Evolutionary conservation across 2,329 filamentous ascomycete genomes (phyloP).

Genomic region (Beauveria scarabaeidicola): DNA sequence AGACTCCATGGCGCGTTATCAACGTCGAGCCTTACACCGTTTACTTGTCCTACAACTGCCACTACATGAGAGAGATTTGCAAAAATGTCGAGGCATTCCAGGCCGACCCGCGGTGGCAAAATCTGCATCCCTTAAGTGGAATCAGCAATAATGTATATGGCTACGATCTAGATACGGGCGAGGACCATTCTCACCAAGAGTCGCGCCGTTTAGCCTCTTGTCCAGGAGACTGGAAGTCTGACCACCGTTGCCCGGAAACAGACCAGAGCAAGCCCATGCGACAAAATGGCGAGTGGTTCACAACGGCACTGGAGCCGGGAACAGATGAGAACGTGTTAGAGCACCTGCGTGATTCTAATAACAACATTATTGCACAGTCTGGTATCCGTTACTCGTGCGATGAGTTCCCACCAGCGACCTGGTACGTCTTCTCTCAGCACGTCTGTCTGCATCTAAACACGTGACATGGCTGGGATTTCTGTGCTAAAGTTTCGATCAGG

Average conservation of each 20-base stretch:
- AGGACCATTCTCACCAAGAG: neutral
- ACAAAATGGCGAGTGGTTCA: conserved; percentile 15
- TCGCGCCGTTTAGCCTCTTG: conserved; percentile 8
- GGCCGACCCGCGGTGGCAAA: neutral
- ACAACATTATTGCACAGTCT: neutral
- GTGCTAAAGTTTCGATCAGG: neutral
- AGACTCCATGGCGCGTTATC: neutral
- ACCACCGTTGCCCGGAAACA: conserved; percentile 10
- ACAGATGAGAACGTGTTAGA: neutral
- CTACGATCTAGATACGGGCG: conserved; percentile 9
- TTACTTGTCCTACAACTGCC: conserved; percentile 17
- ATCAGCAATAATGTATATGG: neutral
- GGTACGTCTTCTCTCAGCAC: neutral
- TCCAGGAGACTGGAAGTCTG: conserved; percentile 8
- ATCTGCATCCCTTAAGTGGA: neutral
- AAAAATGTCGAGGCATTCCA: conserved; percentile 15
- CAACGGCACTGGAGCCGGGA: conserved; percentile 12
- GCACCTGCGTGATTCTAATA: neutral
- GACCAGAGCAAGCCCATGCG: conserved; percentile 11
- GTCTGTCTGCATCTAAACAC: neutral
- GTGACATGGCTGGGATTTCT: neutral
- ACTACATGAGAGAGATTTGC: conserved; percentile 20
- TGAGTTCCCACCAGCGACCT: conserved; percentile 22
- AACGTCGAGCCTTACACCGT: neutral
- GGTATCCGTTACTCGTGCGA: conserved; percentile 21